Evolutionary conservation across 129 eudicot genomes (phyloP), one percentile per base, ranked within the genome.

Genomic region (Centella asiatica): DNA sequence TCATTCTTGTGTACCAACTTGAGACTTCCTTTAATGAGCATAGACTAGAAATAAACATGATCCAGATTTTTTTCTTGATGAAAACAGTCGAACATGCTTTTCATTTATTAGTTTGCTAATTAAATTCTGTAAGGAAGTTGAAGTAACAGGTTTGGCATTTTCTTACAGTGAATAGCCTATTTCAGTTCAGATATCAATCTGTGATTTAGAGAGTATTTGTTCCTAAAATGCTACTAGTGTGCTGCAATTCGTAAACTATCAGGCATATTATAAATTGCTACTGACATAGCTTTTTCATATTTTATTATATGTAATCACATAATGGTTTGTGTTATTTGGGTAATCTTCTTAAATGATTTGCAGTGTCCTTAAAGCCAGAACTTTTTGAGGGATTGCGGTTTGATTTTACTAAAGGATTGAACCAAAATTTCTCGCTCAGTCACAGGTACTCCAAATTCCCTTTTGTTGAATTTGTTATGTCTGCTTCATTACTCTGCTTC

Each of bases 351-450:
- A 6, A 19, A 28, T n/a, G 4, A 13, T 64, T 71, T 44, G 45
- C 80, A 90, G 98, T 84, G 86, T 81, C 98, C 42, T 72, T 90
- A 66, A 90, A 87, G 80, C 90, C 98, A 18, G 95, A 87, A 29
- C 70, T 75, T n/a, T 90, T 90, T 67, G 98, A 90, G 83, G 98
- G 98, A 69, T 70, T 87, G 85, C 98, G 98, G 26, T 78, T 90
- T 52, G 98, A 90, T 63, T 90, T 86, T 20, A 81, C 86, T 44
- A 90, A 81, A 76, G 94, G 84, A 52, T 82, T 90, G 28, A 87
- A 84, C 68, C 94, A 82, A 33, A 81, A 57, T 27, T 90, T 90
- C 66, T 73, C 85, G 15, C 84, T 90, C 45, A 86, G 98, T 71
- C 98, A 90, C 84, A 87, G 98, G 98, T 87, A 64, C 58, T 23